Evolutionary conservation across 768 basidiomycete species (phyloP), one percentile per base, ranked within the genome.

Genomic region (Boletus pseudo-olivaceus): DNA sequence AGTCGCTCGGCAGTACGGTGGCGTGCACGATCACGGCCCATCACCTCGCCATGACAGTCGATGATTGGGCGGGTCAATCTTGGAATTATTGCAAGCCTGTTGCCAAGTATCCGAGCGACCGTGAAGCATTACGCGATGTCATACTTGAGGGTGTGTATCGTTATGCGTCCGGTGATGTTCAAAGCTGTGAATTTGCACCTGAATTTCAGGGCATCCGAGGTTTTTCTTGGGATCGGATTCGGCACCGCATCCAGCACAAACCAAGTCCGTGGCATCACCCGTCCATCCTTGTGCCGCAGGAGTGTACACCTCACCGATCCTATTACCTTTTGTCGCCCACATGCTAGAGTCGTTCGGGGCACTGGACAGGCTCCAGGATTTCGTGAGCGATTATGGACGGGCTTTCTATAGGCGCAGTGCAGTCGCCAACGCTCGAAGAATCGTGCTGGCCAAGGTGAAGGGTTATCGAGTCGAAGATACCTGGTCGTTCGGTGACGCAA

Each of bases 181-280:
- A 20, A 26, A 12, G 20, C 34, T 2, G 35, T 35, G 37, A 41
- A 35, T 35, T 30, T 15, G 12, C 8, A 11, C 34, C 42, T 50
- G 19, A 56, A 37, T 51, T 45, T 23, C 61, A 84, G 95, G 95
- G 4, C 90, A 96, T 70, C 88, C 93, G 4, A 85, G 90, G 45
- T 99, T 99, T 73, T 99, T 99, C 82, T 78, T 99, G 51, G 97
- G 97, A 19, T 95, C 92, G 17, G 97, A 99, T 72, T 93, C 90
- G 29, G 97, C 97, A 1, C 97, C 97, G 38, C 97, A 99, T 71
- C 85, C 89, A 5, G 78, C 79, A 30, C 67, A 75, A 29, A 75
- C 78, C 49, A 88, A 93, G 71, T 80, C 88, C 5, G 84, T 81
- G 17, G 82, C 89, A 56, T 81, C 84, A 5, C 87, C 90, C 7